Evolutionary conservation across 2,329 filamentous ascomycete species (phyloP).

Genomic region (Claviceps quebecensis): DNA sequence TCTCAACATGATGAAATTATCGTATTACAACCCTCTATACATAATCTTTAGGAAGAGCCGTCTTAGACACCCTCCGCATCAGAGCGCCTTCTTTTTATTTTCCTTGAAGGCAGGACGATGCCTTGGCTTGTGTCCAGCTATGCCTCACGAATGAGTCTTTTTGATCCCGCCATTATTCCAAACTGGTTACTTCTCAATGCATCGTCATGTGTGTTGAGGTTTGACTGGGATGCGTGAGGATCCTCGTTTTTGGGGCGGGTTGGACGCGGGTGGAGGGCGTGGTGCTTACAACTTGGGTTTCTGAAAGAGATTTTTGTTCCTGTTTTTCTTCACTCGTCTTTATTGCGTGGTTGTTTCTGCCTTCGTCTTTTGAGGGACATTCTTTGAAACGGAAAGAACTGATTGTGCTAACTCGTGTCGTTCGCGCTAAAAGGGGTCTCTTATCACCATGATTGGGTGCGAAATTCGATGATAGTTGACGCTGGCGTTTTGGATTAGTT

Average conservation of each 20-base stretch:
- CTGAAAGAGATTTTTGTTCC: slow-evolving; percentile 21
- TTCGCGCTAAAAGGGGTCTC: not conserved
- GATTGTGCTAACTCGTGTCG: not conserved
- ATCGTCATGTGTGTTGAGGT: slow-evolving; percentile 21
- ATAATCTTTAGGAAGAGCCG: slow-evolving; percentile 30
- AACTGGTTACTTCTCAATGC: slow-evolving; percentile 10
- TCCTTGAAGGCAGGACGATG: slow-evolving; percentile 2
- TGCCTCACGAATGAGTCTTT: slow-evolving; percentile 2
- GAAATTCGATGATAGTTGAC: not conserved
- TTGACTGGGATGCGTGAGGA: slow-evolving; percentile 6
- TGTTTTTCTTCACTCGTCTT: not conserved
- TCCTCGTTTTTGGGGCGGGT: slow-evolving; percentile 12
- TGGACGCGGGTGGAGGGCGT: slow-evolving; percentile 24
- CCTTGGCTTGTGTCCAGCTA: slow-evolving; percentile 9
- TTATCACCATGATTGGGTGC: not conserved
- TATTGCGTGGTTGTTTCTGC: not conserved
- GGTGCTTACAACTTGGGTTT: slow-evolving; percentile 33
- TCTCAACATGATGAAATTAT: slow-evolving; percentile 25
- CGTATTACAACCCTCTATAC: slow-evolving; percentile 21
- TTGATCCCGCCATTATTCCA: slow-evolving; percentile 8
- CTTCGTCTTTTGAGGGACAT: not conserved
- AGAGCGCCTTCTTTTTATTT: slow-evolving; percentile 2
- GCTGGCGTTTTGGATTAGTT: not conserved
- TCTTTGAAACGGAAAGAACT: not conserved
- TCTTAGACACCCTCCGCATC: slow-evolving; percentile 25